Evolutionary conservation across 768 basidiomycete genomes (phyloP), one percentile per base, ranked within the genome.

Genomic region (Panaeolus papilionaceus): DNA sequence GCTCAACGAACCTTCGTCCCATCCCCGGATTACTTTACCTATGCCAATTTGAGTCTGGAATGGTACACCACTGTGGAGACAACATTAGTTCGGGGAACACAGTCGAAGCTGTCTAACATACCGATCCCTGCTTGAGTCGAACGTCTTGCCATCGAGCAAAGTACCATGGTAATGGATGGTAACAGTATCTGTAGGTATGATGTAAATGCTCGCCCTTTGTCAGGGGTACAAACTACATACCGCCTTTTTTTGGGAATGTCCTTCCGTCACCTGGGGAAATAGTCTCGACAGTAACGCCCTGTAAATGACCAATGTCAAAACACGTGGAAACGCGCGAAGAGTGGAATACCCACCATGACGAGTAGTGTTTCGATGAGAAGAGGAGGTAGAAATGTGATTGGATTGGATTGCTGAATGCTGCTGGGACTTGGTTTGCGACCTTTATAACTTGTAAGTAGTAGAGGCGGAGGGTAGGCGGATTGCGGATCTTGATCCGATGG

Each of bases 21-120:
- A 96, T 38, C 94, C 93, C 74, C 84, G 91, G 80, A 96, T 95
- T 61, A 96, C 94, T 74, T 90, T 89, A 8, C 92, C 92, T 20
- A 88, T 81, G 54, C 94, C 93, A 69, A 95, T 94, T 75, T 86
- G 74, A 3, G 92, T 93, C 69, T 78, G 72, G 76, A 95, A 95
- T 0, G 92, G 86, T 0, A 3, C 2, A 0, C 82, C 80, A 44
- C 93, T 93, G 76, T 28, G 67, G 62, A 58, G 16, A 20, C 38
- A 4, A 58, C 6, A 7, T 45, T 14, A 47, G 20, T 64, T 23
- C n/a, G 26, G 20, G 18, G 6, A 18, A 58, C 16, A 20, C 18
- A 63, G 40, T 33, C 26, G 62, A 33, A 49, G 61, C 63, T 58
- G 39, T 26, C 65, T 68, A 64, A 74, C 86, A 72, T 68, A 93